A percentile compares a stretch with the other conserved stretches of the same genome.
Evolutionary conservation across 2,329 filamentous ascomycete genomes (phyloP).

Genomic region (Penicillium sp.): DNA sequence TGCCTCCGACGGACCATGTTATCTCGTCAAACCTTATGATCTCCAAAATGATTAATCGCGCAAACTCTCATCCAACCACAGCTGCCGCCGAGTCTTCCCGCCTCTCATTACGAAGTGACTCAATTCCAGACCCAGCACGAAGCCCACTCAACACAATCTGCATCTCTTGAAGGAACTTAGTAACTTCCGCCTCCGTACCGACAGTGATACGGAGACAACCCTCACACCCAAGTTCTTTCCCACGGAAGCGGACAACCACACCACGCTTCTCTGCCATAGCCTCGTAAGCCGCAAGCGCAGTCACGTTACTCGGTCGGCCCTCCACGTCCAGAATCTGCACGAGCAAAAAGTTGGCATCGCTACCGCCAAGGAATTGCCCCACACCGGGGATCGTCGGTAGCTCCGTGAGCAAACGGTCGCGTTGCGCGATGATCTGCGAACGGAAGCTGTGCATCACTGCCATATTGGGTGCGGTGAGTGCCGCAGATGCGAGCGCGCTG

Average conservation of each 20-base stretch:
- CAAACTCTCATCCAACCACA: constrained; percentile 17
- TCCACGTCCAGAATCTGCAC: constrained; percentile 77
- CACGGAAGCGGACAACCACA: constrained; percentile 90
- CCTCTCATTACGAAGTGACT: constrained; percentile 39
- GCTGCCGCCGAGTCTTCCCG: constrained; percentile 48
- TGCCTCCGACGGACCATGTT: neutral
- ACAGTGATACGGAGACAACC: constrained; percentile 91
- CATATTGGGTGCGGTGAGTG: constrained; percentile 66
- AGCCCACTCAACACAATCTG: constrained; percentile 51
- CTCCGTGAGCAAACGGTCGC: constrained; percentile 70
- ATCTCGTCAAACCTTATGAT: neutral
- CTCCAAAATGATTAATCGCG: constrained; percentile 1
- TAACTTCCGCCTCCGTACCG: constrained; percentile 83
- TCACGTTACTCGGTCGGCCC: constrained; percentile 72
- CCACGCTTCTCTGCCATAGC: constrained; percentile 78
- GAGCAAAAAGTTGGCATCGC: constrained; percentile 82
- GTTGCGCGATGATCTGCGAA: constrained; percentile 69
- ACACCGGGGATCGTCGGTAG: constrained; percentile 74
- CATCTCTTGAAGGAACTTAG: constrained; percentile 71
- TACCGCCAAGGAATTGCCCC: constrained; percentile 76
- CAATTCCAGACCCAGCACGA: constrained; percentile 38
- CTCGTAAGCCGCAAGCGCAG: constrained; percentile 79
- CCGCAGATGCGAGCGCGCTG: constrained; percentile 72
- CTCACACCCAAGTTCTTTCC: constrained; percentile 84
- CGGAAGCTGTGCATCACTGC: constrained; percentile 69